Percentiles rank a stretch among this genome's conserved stretches.
phyloP scores from a whole-genome alignment of 805 yeast species.

The Priceomyces castillae region DNA sequence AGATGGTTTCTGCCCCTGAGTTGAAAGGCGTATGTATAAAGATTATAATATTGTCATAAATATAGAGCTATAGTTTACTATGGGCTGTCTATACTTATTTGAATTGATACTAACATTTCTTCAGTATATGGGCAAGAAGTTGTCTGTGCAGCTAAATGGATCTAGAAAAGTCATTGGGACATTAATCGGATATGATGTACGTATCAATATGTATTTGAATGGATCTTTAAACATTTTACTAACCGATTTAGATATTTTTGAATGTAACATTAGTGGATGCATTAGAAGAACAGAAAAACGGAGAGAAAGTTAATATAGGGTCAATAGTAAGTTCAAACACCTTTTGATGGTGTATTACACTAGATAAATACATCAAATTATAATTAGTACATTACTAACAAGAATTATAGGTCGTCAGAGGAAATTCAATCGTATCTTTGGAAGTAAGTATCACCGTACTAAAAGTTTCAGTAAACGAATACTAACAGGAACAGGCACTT shows the following conservation, averaged over 20 bases:
- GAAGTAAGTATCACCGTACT: conserved; percentile 45
- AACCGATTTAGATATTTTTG: conserved; percentile 48
- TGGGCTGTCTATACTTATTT: too few species aligned
- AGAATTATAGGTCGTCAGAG: conserved; percentile 53
- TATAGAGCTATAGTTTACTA: too few species aligned
- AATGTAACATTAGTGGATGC: conserved; percentile 73
- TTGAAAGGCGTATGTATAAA: conserved; percentile 46
- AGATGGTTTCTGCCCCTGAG: conserved; percentile 61
- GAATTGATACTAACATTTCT: conserved; percentile 13
- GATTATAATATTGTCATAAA: neutral
- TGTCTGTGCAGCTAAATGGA: conserved; percentile 75
- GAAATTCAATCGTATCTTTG: conserved; percentile 71
- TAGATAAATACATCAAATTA: too few species aligned
- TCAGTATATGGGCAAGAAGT: conserved; percentile 74
- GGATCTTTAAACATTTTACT: neutral
- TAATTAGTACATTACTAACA: neutral
- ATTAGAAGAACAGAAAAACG: conserved; percentile 53
- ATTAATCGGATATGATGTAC: conserved; percentile 78
- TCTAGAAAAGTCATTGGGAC: conserved; percentile 75
- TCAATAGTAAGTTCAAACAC: conserved; percentile 44
- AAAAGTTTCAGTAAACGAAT: conserved; percentile 1
- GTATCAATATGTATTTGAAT: conserved; percentile 13
- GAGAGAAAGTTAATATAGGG: conserved; percentile 58
- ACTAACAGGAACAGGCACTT: conserved; percentile 35
- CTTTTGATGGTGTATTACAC: neutral